Evolutionary conservation across 768 basidiomycete species (phyloP).

Genomic region (Amylocystis lapponica): DNA sequence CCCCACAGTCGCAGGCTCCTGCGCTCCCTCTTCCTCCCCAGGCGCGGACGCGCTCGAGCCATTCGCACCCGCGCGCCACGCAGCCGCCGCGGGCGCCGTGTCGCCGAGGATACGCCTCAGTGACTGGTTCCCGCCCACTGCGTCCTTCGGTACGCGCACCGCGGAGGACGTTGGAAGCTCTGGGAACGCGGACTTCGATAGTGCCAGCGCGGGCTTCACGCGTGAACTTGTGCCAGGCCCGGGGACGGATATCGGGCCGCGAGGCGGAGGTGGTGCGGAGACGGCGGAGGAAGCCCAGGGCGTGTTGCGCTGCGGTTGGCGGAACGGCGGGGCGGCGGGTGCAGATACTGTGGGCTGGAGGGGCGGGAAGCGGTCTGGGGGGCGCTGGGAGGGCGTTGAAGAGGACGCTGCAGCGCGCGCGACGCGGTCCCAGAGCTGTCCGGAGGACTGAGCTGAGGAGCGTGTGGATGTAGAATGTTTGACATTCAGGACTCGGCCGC

Average conservation of each 20-base stretch:
- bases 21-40: slow-evolving; percentile 6
- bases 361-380: slow-evolving; percentile 26
- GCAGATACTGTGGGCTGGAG: slow-evolving; percentile 12
- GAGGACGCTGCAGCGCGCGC: slow-evolving; percentile 63
- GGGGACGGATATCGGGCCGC: slow-evolving; percentile 25
- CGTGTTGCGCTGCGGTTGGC: slow-evolving; percentile 46
- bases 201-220: slow-evolving; percentile 32
- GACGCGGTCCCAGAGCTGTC: slow-evolving; percentile 82
- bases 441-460: slow-evolving; percentile 49
- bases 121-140: slow-evolving; percentile 58
- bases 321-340: slow-evolving; percentile 21
- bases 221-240: slow-evolving; percentile 14
- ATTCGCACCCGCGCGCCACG: slow-evolving; percentile 21
- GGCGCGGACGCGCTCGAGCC: slow-evolving; percentile 2
- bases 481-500: slow-evolving; percentile 78
- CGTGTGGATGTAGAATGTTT: slow-evolving; percentile 67
- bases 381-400: slow-evolving; percentile 21
- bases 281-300: slow-evolving; percentile 43
- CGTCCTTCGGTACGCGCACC: slow-evolving; percentile 35
- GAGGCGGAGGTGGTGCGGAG: slow-evolving; percentile 13
- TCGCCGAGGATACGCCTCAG: slow-evolving; percentile 61
- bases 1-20: slow-evolving; percentile 27
- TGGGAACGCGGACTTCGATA: slow-evolving; percentile 61
- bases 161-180: slow-evolving; percentile 48
- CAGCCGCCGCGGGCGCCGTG: slow-evolving; percentile 27